Base-by-base conservation (phyloP, 202 grass and related monocot species). In the Setaria viridis region DNA sequence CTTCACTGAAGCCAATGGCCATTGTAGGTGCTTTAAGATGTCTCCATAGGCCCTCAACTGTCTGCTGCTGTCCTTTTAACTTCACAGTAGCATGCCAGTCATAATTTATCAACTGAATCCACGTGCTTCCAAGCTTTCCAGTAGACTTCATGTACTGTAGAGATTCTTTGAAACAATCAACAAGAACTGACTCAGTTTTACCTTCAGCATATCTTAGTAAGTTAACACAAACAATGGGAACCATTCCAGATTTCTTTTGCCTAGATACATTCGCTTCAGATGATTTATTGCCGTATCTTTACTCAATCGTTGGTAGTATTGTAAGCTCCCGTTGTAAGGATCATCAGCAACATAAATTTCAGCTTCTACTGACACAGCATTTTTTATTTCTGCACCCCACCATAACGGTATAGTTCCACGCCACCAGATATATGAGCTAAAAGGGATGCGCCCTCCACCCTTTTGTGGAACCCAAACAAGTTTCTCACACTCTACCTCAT, bases 91-190 rank as follows among this genome's bases (percentile, higher is more conserved):
- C 79, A 90, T 99, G 97, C 97, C 97, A 99, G 74, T 99, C 97
- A 87, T 99, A 96, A 94, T 99, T 94, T 82, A 99, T 88, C 92
- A 99, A 90, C 85, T 99, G 91, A 90, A 99, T 94, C 90, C 89
- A 89, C 30, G 93, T 99, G 73, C 80, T 77, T 80, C 88, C 87
- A 83, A 99, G 94, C 72, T 87, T 88, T 70, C 84, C 91, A 71
- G 86, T 93, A 67, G 91, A 93, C 76, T 85, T 92, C 48, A 99
- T 76, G 80, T 90, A 78, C 84, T 88, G 87, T 30, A 96, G 30
- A 20, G 93, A 96, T 45, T 94, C 87, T 85, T 93, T 96, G 74
- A 99, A 99, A 87, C 91, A 87, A 77, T 96, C 88, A 47, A 99
- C 97, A 48, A 99, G 85, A 88, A 96, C 85, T 70, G 82, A 94